These are phyloP conservation scores for Sonneratia alba DNA, from an alignment of 345 rosid species.

Conservation along the genomic window DNA sequence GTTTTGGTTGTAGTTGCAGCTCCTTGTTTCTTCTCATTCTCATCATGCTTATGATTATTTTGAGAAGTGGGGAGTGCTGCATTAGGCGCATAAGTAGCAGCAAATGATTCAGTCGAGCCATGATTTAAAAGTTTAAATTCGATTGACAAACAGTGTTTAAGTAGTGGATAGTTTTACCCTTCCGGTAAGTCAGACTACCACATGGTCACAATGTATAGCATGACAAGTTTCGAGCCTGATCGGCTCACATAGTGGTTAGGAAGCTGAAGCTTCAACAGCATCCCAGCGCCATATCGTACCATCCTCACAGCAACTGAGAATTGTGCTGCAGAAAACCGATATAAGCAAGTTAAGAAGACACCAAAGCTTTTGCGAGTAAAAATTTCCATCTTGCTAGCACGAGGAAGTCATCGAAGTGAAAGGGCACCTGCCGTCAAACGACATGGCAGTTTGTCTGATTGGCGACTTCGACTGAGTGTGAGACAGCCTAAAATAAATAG, in stretches of 20 bases:
- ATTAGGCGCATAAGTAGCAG: neutral
- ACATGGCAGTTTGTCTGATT: conserved; percentile 93
- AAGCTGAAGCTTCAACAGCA: conserved; percentile 25
- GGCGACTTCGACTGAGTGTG: conserved; percentile 70
- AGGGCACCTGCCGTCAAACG: conserved; percentile 72
- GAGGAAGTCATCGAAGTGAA: neutral
- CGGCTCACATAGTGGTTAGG: neutral
- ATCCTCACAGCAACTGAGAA: conserved; percentile 88
- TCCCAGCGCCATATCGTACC: conserved; percentile 98
- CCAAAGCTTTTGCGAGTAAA: neutral
- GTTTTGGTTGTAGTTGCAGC: no score
- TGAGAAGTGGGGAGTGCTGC: neutral
- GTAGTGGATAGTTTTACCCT: neutral
- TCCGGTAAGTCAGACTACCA: neutral
- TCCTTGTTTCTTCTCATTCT: no score
- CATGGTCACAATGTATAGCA: neutral
- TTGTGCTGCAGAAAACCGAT: conserved; percentile 51
- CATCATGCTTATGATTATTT: neutral
- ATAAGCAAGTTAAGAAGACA: neutral
- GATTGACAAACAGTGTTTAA: neutral
- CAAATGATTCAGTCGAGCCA: neutral
- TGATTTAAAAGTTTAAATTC: neutral
- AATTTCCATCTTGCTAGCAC: neutral
- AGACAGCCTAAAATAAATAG: conserved; percentile 39
- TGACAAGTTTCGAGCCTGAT: neutral